These are phyloP conservation scores for Saprolegnia parasitica DNA, from an alignment of 352 stramenopile genomes.

Conservation along the genomic window DNA sequence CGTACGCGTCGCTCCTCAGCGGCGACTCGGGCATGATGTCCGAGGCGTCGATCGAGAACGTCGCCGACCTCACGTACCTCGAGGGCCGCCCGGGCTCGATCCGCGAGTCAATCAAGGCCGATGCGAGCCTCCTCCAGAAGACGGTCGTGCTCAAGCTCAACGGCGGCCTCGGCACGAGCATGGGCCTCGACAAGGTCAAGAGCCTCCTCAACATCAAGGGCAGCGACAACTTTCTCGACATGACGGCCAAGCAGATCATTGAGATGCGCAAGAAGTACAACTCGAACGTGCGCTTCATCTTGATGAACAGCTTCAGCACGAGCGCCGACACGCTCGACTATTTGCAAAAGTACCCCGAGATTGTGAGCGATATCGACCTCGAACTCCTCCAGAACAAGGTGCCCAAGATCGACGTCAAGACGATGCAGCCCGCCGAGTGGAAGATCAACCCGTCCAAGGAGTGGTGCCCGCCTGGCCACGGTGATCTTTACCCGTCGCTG, in stretches of 20 bases:
- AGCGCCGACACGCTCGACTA: conserved; percentile 82
- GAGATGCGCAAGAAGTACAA: conserved; percentile 92
- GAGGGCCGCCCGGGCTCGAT: conserved; percentile 74
- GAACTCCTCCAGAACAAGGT: conserved; percentile 99
- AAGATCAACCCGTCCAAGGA: conserved; percentile 68
- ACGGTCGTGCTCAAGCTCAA: conserved; percentile 87
- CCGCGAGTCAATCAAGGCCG: conserved; percentile 63
- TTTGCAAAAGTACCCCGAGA: conserved; percentile 82
- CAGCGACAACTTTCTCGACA: conserved; percentile 91
- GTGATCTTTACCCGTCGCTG: conserved; percentile 80
- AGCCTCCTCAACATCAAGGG: conserved; percentile 91
- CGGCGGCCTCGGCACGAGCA: conserved; percentile 79
- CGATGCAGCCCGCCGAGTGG: conserved; percentile 60
- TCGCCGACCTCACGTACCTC: conserved; percentile 71
- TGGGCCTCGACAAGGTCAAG: conserved; percentile 95
- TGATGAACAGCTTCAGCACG: conserved; percentile 89
- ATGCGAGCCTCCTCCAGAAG: conserved; percentile 71
- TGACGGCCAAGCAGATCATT: conserved; percentile 90
- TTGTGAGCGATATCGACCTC: conserved; percentile 92
- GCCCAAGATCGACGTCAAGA: conserved; percentile 90
- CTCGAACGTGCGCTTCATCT: conserved; percentile 87
- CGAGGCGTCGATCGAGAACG: conserved; percentile 90
- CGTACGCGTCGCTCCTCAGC: conserved; percentile 93
- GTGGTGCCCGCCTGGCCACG: conserved; percentile 82
- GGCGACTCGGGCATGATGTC: conserved; percentile 96